These are phyloP conservation scores for Isabelozyma heimii DNA, from an alignment of 805 yeast species.

Conservation along the genomic window DNA sequence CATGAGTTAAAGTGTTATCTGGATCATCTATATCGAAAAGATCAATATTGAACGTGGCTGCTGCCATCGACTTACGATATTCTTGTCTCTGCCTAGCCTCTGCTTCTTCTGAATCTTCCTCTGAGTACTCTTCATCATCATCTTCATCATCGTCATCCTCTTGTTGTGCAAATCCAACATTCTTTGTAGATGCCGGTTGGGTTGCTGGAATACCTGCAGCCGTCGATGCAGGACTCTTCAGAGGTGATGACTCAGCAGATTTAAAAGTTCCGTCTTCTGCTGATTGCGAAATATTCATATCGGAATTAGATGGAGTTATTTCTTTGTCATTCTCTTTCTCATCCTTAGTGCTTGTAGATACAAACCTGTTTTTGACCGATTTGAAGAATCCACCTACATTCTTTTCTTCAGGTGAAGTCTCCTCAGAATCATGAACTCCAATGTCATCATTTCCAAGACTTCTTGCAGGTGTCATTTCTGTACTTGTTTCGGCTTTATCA, in stretches of 20 bases:
- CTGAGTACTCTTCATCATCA: constrained; percentile 16
- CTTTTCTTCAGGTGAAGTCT: constrained; percentile 3
- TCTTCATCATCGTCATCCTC: constrained; percentile 10
- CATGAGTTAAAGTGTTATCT: constrained; percentile 82
- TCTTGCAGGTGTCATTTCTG: constrained; percentile 27
- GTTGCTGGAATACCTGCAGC: neutral
- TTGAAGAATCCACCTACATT: neutral
- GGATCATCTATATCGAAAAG: constrained; percentile 82
- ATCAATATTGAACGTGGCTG: constrained; percentile 64
- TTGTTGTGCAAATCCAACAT: constrained; percentile 1
- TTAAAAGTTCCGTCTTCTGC: neutral
- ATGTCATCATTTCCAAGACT: constrained; percentile 9
- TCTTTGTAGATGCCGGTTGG: neutral
- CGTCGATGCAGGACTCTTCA: too few species aligned
- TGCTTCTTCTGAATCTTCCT: constrained; percentile 25
- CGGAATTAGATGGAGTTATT: neutral
- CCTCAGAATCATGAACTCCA: constrained; percentile 1
- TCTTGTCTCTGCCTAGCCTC: constrained; percentile 44
- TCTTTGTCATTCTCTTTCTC: neutral
- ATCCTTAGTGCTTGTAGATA: neutral
- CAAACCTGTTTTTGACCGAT: neutral
- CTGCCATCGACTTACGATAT: constrained; percentile 46
- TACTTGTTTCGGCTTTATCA: constrained; percentile 13
- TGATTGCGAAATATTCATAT: neutral
- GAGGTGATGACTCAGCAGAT: neutral